Percentiles rank a stretch among this genome's conserved stretches.
Evolutionary conservation across 805 yeast species (phyloP).

Genomic region (Nakazawaea anatomiae): DNA sequence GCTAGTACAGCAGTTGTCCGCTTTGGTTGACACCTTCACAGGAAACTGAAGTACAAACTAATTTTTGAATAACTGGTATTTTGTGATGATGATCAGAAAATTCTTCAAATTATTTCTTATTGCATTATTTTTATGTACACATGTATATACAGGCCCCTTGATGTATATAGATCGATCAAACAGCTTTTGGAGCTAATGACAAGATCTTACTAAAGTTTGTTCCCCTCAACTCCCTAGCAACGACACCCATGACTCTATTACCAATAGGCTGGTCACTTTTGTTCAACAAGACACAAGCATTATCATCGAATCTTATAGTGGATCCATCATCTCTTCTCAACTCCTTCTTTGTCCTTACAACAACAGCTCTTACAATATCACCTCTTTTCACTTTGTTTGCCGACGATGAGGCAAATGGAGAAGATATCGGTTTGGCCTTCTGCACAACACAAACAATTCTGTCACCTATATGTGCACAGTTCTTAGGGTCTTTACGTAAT

Average conservation of each 20-base stretch:
- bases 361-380: conserved; percentile 92
- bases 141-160: neutral
- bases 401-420: conserved; percentile 66
- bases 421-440: conserved; percentile 74
- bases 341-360: conserved; percentile 79
- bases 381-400: conserved; percentile 88
- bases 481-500: conserved; percentile 78
- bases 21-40: conserved; percentile 3
- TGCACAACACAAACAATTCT: conserved; percentile 91
- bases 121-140: neutral
- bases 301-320: conserved; percentile 83
- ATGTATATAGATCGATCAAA: conserved; percentile 23
- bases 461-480: conserved; percentile 84
- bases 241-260: conserved; percentile 84
- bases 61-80: too few species aligned
- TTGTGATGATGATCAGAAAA: too few species aligned
- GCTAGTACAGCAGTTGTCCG: neutral
- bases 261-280: conserved; percentile 91
- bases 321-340: conserved; percentile 83
- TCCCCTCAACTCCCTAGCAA: conserved; percentile 84
- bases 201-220: conserved; percentile 81
- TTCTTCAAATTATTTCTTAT: too few species aligned
- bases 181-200: conserved; percentile 83
- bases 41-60: neutral
- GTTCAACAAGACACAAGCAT: conserved; percentile 92